Evolutionary conservation across 2,329 filamentous ascomycete species (phyloP).

Genomic region (Phialophora tarda): DNA sequence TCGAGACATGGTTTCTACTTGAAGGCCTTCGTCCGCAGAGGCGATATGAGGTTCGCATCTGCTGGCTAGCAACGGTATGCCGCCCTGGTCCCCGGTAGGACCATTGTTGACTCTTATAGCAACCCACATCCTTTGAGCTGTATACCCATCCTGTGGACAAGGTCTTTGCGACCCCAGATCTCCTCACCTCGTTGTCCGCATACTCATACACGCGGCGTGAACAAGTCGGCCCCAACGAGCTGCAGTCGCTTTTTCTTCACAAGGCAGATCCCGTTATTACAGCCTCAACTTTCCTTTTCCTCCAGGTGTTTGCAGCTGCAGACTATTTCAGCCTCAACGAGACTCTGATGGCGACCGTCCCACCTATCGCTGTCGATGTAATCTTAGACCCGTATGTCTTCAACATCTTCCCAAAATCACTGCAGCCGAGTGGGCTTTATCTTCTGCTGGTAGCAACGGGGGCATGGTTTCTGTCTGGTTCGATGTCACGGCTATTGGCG

Average conservation of each 20-base stretch:
- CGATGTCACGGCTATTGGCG: slow-evolving; percentile 44
- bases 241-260: slow-evolving; percentile 25
- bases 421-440: slow-evolving; percentile 74
- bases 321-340: slow-evolving; percentile 81
- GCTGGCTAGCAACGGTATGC: slow-evolving; percentile 89
- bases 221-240: slow-evolving; percentile 36
- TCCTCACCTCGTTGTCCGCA: slow-evolving; percentile 68
- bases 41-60: slow-evolving; percentile 89
- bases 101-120: slow-evolving; percentile 57
- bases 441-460: slow-evolving; percentile 65
- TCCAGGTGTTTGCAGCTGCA: slow-evolving; percentile 76
- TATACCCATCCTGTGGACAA: slow-evolving; percentile 66
- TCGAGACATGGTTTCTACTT: slow-evolving; percentile 79
- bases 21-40: slow-evolving; percentile 70
- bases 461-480: slow-evolving; percentile 58
- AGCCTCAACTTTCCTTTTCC: slow-evolving; percentile 62
- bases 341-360: slow-evolving; percentile 75
- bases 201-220: slow-evolving; percentile 63
- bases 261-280: slow-evolving; percentile 14
- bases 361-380: slow-evolving; percentile 76
- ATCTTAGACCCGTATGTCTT: slow-evolving; percentile 85
- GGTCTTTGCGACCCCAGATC: slow-evolving; percentile 66
- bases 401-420: slow-evolving; percentile 78
- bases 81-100: slow-evolving; percentile 6
- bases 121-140: slow-evolving; percentile 82